Evolutionary conservation across 2,329 filamentous ascomycete species (phyloP).

Genomic region (Colletotrichum viniferum): DNA sequence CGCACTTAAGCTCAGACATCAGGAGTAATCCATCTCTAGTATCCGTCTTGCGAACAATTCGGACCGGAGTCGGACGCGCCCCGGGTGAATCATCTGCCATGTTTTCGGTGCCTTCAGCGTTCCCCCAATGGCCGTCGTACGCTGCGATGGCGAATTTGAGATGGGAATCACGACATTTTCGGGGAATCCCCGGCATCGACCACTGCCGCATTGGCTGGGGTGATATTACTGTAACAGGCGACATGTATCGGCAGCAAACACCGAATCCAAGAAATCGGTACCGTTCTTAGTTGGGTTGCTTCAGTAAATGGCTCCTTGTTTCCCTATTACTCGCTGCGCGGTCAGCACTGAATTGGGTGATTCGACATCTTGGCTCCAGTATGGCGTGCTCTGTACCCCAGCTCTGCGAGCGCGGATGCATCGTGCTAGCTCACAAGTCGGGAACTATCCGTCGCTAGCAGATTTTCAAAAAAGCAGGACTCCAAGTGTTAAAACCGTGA

Average conservation of each 20-base stretch:
- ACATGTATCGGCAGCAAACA: not conserved
- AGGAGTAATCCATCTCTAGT: not conserved
- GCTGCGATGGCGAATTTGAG: not conserved
- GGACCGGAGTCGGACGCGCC: not conserved
- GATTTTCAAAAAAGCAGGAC: not conserved
- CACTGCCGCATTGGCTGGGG: not conserved
- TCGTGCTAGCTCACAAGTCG: not conserved
- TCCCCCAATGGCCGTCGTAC: not conserved
- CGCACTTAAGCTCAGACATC: not conserved
- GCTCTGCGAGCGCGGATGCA: not conserved
- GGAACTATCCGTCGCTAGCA: not conserved
- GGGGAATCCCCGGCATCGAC: not conserved
- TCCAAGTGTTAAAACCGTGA: not conserved
- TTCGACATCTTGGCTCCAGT: constrained; percentile 11
- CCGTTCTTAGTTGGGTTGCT: not conserved
- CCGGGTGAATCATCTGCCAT: not conserved
- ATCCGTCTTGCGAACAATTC: not conserved
- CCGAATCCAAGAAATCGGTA: not conserved
- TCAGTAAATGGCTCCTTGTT: not conserved
- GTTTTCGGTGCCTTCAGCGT: not conserved
- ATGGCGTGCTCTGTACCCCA: constrained; percentile 9
- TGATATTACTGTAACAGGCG: not conserved
- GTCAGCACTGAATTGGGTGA: not conserved
- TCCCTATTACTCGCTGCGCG: not conserved
- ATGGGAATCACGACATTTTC: constrained; percentile 12